phyloP scores from a whole-genome alignment of 2,329 filamentous ascomycete species.

The Alternaria longipes region DNA sequence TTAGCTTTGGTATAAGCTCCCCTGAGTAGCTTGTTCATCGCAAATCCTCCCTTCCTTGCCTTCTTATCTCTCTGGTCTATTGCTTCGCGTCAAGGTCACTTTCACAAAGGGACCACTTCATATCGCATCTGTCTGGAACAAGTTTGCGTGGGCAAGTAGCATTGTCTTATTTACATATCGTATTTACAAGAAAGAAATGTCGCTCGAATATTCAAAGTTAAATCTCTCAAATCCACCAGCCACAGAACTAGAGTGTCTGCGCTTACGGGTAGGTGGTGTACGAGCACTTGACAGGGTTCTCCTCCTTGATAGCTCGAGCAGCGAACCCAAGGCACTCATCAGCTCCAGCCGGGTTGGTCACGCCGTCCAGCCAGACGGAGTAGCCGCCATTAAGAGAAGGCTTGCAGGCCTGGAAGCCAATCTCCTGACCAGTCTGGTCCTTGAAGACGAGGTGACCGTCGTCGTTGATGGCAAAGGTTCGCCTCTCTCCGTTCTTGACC shows the following conservation, averaged over 20 bases:
- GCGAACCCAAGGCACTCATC: conserved; percentile 47
- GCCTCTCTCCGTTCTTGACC: conserved; percentile 57
- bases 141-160: background rate
- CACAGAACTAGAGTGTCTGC: background rate
- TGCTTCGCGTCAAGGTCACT: background rate
- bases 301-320: conserved; percentile 35
- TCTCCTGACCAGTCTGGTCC: conserved; percentile 36
- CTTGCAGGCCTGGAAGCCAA: conserved; percentile 64
- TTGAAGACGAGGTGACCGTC: conserved; percentile 58
- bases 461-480: conserved; percentile 59
- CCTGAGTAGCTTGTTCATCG: background rate
- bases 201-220: background rate
- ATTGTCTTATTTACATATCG: background rate
- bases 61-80: background rate
- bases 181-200: conserved; percentile 1
- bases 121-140: background rate
- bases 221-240: background rate
- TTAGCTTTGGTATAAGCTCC: background rate
- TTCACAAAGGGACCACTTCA: background rate
- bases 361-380: conserved; percentile 37
- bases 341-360: conserved; percentile 38
- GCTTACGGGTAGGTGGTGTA: conserved; percentile 25
- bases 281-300: conserved; percentile 27
- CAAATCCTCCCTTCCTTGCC: background rate
- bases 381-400: conserved; percentile 53